Percentiles rank a stretch among this genome's conserved stretches.
Conservation (phyloP, 768 basidiomycete genomes). For the Leucosporidium yakuticum region DNA sequence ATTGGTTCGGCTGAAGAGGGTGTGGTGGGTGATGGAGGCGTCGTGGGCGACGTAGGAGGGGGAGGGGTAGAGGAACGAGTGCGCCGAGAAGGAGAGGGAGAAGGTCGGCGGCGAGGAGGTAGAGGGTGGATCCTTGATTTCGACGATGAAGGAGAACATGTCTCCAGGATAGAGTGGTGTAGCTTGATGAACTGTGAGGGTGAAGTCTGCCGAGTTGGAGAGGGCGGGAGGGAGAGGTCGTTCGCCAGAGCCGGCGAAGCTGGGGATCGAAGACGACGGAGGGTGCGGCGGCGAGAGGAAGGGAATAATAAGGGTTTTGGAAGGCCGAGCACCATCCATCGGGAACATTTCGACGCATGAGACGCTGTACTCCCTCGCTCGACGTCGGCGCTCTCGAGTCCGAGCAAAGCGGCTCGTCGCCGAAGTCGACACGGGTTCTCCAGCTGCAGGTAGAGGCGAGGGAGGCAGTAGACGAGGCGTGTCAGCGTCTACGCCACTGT, state of each 20-base stretch:
- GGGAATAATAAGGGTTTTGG: neutral
- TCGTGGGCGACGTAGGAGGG: too few species aligned
- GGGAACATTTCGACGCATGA: neutral
- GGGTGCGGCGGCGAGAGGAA: neutral
- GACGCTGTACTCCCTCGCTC: neutral
- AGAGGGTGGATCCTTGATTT: neutral
- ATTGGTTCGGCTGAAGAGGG: neutral
- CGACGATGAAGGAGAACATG: neutral
- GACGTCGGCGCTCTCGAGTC: neutral
- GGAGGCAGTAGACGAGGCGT: neutral
- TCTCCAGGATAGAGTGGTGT: neutral
- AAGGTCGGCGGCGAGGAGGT: neutral
- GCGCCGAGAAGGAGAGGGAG: neutral
- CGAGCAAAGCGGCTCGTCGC: too few species aligned
- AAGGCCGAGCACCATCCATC: neutral
- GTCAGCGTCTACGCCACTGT: neutral
- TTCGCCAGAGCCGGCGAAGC: too few species aligned
- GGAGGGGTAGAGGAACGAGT: neutral
- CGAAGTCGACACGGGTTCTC: neutral
- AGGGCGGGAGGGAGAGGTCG: too few species aligned
- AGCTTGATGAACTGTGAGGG: neutral
- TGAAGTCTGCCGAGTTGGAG: neutral
- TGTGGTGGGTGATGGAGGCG: neutral
- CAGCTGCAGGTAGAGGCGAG: neutral
- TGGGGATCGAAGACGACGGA: neutral